A percentile compares a stretch with the other conserved stretches of the same genome.
These are phyloP conservation scores for Debaryomyces hansenii DNA, from an alignment of 805 yeast genomes.

Conservation along the genomic window DNA sequence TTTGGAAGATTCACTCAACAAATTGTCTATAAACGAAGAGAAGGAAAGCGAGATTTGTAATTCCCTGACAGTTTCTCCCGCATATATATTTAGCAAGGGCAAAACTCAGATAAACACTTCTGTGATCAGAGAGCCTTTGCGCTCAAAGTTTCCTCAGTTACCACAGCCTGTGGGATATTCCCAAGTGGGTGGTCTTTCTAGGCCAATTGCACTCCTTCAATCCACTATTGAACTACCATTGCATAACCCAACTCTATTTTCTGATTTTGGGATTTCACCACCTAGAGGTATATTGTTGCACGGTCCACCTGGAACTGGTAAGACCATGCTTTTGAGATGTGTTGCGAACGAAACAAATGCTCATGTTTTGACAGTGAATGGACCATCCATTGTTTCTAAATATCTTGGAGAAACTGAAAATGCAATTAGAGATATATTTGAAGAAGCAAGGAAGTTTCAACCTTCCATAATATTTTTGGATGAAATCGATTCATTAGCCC, in stretches of 20 bases:
- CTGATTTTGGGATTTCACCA: constrained; percentile 85
- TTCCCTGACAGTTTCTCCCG: constrained; percentile 39
- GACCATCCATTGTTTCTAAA: constrained; percentile 89
- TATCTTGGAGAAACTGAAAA: constrained; percentile 94
- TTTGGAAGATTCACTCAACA: constrained; percentile 35
- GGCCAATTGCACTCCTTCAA: constrained; percentile 60
- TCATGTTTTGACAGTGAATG: constrained; percentile 82
- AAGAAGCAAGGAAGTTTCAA: constrained; percentile 81
- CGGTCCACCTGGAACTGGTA: constrained; percentile 98
- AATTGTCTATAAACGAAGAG: constrained; percentile 30
- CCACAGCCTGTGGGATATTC: constrained; percentile 47
- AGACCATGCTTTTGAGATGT: constrained; percentile 81
- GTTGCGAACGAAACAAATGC: constrained; percentile 78
- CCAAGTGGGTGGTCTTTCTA: constrained; percentile 74
- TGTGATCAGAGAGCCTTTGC: constrained; percentile 11
- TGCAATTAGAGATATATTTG: constrained; percentile 75
- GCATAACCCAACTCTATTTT: constrained; percentile 70
- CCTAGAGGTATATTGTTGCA: constrained; percentile 91
- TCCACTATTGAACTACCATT: constrained; percentile 79
- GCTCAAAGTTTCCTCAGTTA: constrained; percentile 41
- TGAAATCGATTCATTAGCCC: constrained; percentile 91
- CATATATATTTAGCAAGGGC: constrained; percentile 40
- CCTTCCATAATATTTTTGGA: constrained; percentile 90
- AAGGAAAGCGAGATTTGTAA: constrained; percentile 3
- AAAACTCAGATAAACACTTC: constrained; percentile 7